These are phyloP conservation scores for Neurospora tetrasperma DNA, from an alignment of 495 filamentous ascomycete species.

Conservation along the genomic window DNA sequence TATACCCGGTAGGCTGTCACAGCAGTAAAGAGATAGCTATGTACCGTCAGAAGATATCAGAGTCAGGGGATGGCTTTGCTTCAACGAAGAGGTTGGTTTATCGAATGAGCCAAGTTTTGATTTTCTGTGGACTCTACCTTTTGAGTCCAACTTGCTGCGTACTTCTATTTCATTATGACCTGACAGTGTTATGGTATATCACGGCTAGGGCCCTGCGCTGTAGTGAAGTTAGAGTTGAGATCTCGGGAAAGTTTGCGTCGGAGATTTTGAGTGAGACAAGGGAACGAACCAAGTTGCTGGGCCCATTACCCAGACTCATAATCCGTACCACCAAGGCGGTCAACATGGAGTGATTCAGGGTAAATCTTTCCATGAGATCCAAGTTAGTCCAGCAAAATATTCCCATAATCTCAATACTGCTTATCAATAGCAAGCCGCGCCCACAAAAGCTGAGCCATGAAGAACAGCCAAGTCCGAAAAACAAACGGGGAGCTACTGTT, in stretches of 20 bases:
- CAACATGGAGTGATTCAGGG: not conserved
- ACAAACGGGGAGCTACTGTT: not conserved
- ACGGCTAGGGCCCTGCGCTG: not conserved
- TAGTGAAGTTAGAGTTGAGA: not conserved
- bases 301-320: not conserved
- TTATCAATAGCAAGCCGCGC: not conserved
- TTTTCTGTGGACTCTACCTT: too few species aligned
- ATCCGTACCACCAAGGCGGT: not conserved
- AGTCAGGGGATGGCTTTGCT: too few species aligned
- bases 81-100: too few species aligned
- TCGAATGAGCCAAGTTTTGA: too few species aligned
- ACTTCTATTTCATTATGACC: not conserved
- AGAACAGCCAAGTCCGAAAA: not conserved
- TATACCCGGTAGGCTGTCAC: too few species aligned
- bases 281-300: not conserved
- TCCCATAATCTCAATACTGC: not conserved
- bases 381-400: not conserved
- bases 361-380: not conserved
- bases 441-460: not conserved
- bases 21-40: too few species aligned
- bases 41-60: too few species aligned
- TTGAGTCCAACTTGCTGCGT: not conserved
- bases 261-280: constrained; percentile 1
- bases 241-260: not conserved
- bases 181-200: not conserved